Evolutionary conservation across 192 early-diverging fungal species (phyloP).

Genomic region (Coemansia sp.): DNA sequence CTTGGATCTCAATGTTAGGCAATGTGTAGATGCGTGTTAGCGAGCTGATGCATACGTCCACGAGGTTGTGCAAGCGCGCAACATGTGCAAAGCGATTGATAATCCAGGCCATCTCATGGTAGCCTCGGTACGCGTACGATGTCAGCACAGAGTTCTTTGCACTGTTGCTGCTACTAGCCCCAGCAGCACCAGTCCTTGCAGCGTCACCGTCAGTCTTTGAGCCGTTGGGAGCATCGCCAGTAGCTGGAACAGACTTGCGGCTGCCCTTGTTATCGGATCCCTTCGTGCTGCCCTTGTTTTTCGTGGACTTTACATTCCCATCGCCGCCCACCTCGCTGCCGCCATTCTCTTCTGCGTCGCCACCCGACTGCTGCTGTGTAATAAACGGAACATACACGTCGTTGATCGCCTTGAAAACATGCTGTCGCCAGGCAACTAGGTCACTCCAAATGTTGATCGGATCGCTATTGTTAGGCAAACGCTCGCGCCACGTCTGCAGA

Average conservation of each 20-base stretch:
- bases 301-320: slow-evolving; percentile 5
- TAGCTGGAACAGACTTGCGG: slow-evolving; percentile 27
- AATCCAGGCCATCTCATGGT: slow-evolving; percentile 99
- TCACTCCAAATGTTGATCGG: slow-evolving; percentile 99
- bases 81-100: slow-evolving; percentile 99
- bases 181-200: not conserved
- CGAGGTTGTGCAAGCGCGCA: slow-evolving; percentile 91
- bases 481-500: slow-evolving; percentile 93
- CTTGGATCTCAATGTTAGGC: slow-evolving; percentile 99
- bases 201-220: slow-evolving; percentile 16
- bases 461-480: slow-evolving; percentile 95
- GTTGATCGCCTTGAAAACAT: slow-evolving; percentile 96
- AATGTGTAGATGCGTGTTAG: slow-evolving; percentile 97
- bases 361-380: slow-evolving; percentile 41
- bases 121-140: slow-evolving; percentile 94
- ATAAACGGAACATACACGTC: slow-evolving; percentile 88
- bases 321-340: slow-evolving; percentile 8
- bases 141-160: slow-evolving; percentile 47
- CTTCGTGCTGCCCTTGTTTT: slow-evolving; percentile 46
- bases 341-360: slow-evolving; percentile 13
- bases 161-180: not conserved
- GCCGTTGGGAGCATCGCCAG: slow-evolving; percentile 16
- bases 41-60: slow-evolving; percentile 88
- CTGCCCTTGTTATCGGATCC: slow-evolving; percentile 50
- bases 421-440: slow-evolving; percentile 96